Conservation (phyloP, 352 stramenopile genomes). For the Globisporangium barbulae region DNA sequence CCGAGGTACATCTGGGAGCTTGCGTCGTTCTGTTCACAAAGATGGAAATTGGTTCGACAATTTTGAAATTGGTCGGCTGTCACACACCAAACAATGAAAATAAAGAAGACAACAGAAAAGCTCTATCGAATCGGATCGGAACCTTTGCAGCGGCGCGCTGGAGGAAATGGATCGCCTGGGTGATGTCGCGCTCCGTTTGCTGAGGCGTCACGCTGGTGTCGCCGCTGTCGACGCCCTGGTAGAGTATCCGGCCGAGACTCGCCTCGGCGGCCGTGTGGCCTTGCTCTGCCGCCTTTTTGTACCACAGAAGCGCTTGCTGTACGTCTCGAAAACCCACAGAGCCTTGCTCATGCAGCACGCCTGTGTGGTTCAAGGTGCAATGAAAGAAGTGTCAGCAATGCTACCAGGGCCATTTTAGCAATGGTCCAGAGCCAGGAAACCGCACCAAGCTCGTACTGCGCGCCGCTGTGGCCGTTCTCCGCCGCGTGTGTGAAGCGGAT, state of each 20-base stretch:
- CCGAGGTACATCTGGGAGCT: slow-evolving; percentile 49
- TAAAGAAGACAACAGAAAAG: background rate
- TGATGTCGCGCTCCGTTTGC: slow-evolving; percentile 25
- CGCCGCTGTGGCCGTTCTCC: slow-evolving; percentile 44
- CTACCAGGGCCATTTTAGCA: too few species aligned
- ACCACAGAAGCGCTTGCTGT: slow-evolving; percentile 39
- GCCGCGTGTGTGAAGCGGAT: slow-evolving; percentile 50
- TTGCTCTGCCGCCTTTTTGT: slow-evolving; percentile 49
- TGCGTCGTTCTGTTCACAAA: slow-evolving; percentile 27
- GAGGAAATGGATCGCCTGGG: slow-evolving; percentile 63
- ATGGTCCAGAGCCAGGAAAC: background rate
- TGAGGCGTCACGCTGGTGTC: slow-evolving; percentile 6
- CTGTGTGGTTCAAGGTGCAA: slow-evolving; percentile 5
- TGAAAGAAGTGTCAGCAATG: background rate
- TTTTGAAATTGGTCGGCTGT: background rate
- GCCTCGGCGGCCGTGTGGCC: slow-evolving; percentile 44
- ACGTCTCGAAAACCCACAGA: slow-evolving; percentile 18
- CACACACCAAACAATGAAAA: background rate
- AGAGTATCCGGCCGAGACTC: slow-evolving; percentile 47
- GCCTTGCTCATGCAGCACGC: slow-evolving; percentile 35
- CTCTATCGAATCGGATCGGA: background rate
- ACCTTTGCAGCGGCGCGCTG: slow-evolving; percentile 56
- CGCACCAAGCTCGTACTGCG: slow-evolving; percentile 53
- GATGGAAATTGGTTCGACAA: background rate
- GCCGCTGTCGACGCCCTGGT: slow-evolving; percentile 9